Base-by-base conservation (phyloP, 2,329 filamentous ascomycete species). In the Nectriaceae sp. region DNA sequence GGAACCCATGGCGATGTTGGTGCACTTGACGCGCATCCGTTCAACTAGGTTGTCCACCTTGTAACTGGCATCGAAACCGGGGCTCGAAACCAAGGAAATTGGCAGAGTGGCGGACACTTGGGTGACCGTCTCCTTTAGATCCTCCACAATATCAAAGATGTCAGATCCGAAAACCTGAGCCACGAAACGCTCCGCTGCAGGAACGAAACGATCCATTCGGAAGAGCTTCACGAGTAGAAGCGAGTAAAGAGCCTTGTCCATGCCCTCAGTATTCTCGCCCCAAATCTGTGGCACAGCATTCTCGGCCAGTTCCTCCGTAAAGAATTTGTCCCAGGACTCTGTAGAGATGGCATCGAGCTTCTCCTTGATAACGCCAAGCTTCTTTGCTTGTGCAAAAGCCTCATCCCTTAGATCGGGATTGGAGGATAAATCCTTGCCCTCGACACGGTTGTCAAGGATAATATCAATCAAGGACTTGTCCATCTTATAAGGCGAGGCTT, bases 1-100 rank as follows among this genome's bases (percentile, higher is more conserved):
- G 39, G 94, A 97, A 65, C 94, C 94, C 94, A 99, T 99, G 61
- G 95, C 95, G 65, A 99, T 97, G 70, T 97, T 97, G 50, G 91
- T 92, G 74, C 94, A 99, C 46, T 83, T 85, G 43, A 90, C 86
- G 50, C 84, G 83, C 68, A 84, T 86, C 57, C 90, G 83, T 70
- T 96, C 90, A 22, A 97, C 95, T 45, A 99, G 79, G 52, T 87
- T 90, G 69, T 99, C 94, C 51, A 99, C 94, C 77, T 99, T 99
- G 84, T 97, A 99, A 67, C 90, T 96, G 45, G 95, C 95, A 70
- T 99, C 94, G 68, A 99, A 99, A 31, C 94, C 94, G 51, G 93
- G 91, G 63, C 88, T 97, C 5, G 94, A 99, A 62, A 93, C 93
- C 29, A 99, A 81, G 3, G 94, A 88, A 58, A 99, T 89, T 10